Evolutionary conservation across 2,329 filamentous ascomycete genomes (phyloP).

Genomic region (Ustilaginoidea virens): DNA sequence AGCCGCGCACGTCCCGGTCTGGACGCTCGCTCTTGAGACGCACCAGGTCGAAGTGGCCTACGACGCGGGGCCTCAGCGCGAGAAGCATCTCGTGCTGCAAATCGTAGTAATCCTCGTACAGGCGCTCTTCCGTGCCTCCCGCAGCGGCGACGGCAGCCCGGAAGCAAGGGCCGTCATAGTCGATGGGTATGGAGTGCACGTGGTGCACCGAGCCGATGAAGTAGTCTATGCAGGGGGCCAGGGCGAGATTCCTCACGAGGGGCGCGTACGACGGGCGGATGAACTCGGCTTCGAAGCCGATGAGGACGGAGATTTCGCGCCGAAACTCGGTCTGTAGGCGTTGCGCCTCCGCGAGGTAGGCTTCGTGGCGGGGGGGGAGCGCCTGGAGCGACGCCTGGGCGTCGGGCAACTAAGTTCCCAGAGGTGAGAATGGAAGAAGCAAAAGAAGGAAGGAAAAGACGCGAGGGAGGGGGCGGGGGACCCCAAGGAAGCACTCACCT

Average conservation of each 20-base stretch:
- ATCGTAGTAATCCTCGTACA: constrained; percentile 81
- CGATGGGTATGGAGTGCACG: constrained; percentile 72
- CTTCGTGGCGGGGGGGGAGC: constrained; percentile 43
- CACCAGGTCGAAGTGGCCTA: constrained; percentile 92
- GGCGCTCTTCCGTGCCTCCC: constrained; percentile 44
- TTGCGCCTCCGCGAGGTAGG: constrained; percentile 61
- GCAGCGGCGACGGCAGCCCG: constrained; percentile 23
- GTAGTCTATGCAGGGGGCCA: constrained; percentile 58
- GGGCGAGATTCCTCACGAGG: constrained; percentile 45
- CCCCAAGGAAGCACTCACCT: constrained; percentile 31
- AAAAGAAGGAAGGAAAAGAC: no score
- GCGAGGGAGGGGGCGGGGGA: constrained; percentile 1
- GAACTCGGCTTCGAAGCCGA: constrained; percentile 91
- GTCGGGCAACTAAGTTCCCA: no score
- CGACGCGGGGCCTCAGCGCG: constrained; percentile 55
- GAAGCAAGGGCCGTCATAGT: constrained; percentile 62
- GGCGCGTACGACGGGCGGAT: constrained; percentile 51
- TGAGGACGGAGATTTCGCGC: constrained; percentile 56
- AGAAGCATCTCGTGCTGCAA: constrained; percentile 69
- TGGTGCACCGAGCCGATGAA: constrained; percentile 93
- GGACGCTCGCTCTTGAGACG: constrained; percentile 61
- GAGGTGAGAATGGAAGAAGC: no score
- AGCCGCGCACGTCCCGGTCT: constrained; percentile 40
- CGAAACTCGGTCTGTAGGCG: constrained; percentile 59
- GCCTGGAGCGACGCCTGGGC: constrained; percentile 29